Evolutionary conservation across 129 eudicot species (phyloP), one percentile per base, ranked within the genome.

Genomic region (Oenanthe sinensis): DNA sequence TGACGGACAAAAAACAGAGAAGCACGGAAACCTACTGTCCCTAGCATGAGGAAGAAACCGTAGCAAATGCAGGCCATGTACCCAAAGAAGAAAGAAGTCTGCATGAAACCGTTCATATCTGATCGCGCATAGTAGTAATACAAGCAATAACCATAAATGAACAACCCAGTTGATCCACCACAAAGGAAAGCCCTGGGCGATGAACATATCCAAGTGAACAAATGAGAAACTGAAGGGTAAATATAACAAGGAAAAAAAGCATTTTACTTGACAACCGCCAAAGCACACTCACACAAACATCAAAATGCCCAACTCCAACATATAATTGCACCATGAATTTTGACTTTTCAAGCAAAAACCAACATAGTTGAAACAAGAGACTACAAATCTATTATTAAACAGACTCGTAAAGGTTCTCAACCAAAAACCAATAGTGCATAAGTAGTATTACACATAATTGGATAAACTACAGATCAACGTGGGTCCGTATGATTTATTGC

Each of bases 41-140:
- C 90, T 33, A 87, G 90, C 82, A 85, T 83, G 40, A 87, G 85
- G 74, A 87, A 87, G 84, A 87, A 79, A 22, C 88, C 90, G 50
- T 84, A 82, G 76, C 86, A 77, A 4, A 84, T 75, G 70, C 86
- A 82, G 75, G 88, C 90, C 90, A 87, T 84, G 81, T 82, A 87
- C 36, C 88, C 90, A 55, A 87, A 82, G 84, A 87, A 87, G 70
- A 82, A 80, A 1, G 86, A 71, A 30, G 85, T 82, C 65, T 87
- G 88, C 86, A 80, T 77, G 75, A 87, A 82, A 36, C 86, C 83
- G 3, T 78, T 75, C 86, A 85, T 77, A 62, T 82, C 90, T 17
- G 86, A 82, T 40, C 83, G 63, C 26, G 63, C 75, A 44, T 74
- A 78, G 78, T 82, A 85, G 77, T 82, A 85, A 42, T 82, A 85